Conservation (phyloP, 2,329 filamentous ascomycete species). For the Chaetomiaceae sp. region DNA sequence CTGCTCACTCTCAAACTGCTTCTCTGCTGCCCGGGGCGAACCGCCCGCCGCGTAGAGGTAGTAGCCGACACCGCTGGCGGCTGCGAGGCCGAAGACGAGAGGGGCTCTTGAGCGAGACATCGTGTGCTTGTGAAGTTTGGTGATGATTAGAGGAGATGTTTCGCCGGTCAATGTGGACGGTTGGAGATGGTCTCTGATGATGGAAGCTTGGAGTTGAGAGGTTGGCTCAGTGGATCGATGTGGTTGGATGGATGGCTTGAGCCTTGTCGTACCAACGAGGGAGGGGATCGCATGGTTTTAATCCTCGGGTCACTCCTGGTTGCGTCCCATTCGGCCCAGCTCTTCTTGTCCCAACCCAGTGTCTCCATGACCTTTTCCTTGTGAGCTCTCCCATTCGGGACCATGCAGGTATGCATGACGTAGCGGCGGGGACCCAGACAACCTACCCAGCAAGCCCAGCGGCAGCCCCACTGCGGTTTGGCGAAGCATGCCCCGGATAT, state of each 20-base stretch:
- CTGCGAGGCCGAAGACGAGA: conserved; percentile 54
- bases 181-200: not conserved
- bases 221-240: not conserved
- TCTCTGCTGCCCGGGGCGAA: conserved; percentile 73
- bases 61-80: conserved; percentile 70
- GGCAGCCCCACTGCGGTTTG: not conserved
- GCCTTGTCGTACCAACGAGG: not conserved
- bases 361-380: not conserved
- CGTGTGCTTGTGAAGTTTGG: conserved; percentile 6
- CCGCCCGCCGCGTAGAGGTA: conserved; percentile 89
- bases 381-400: conserved; percentile 17
- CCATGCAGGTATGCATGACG: conserved; percentile 22
- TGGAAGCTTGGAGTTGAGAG: not conserved
- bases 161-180: conserved; percentile 41
- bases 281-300: conserved; percentile 15
- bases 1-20: conserved; percentile 73
- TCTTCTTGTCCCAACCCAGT: conserved; percentile 3
- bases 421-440: conserved; percentile 6
- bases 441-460: not conserved
- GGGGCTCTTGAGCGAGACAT: conserved; percentile 47
- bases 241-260: conserved; percentile 5
- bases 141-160: conserved; percentile 43
- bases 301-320: conserved; percentile 9
- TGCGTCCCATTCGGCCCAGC: conserved; percentile 13
- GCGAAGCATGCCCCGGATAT: not conserved